Percentiles rank a stretch among this genome's conserved stretches.
These are phyloP conservation scores for Steccherinum ochraceum DNA, from an alignment of 768 basidiomycete genomes.

Conservation along the genomic window DNA sequence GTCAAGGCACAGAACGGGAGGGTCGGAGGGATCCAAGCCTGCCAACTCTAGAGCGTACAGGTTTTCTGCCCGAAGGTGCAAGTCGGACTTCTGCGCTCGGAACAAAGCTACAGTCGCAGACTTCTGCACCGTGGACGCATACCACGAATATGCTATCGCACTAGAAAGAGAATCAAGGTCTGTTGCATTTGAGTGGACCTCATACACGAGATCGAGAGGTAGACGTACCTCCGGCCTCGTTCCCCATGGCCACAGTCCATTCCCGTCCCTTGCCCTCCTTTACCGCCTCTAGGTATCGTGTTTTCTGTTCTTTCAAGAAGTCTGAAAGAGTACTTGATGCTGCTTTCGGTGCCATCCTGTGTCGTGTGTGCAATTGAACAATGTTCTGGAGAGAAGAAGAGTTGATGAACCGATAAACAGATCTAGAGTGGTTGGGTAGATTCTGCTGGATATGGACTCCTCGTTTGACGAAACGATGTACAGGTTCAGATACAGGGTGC, in stretches of 20 bases:
- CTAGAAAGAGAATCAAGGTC: constrained; percentile 90
- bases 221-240: constrained; percentile 86
- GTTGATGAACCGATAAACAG: not conserved
- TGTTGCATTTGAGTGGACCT: constrained; percentile 27
- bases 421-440: too few relatives aligned
- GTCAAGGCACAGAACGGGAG: constrained; percentile 59
- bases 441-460: too few relatives aligned
- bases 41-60: constrained; percentile 62
- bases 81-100: constrained; percentile 60
- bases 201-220: too few relatives aligned
- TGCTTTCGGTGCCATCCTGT: not conserved
- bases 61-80: constrained; percentile 85
- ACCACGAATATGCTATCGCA: constrained; percentile 79
- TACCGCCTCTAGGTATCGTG: constrained; percentile 53
- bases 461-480: too few relatives aligned
- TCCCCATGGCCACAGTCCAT: constrained; percentile 91
- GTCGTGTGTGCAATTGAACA: not conserved
- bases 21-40: constrained; percentile 40
- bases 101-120: constrained; percentile 63
- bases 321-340: constrained; percentile 5
- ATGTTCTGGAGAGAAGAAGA: not conserved
- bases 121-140: constrained; percentile 49
- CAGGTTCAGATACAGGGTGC: too few relatives aligned
- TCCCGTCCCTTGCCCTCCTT: constrained; percentile 38
- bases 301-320: constrained; percentile 30